Conservation (phyloP, 441 rosid species). For the Pelargonium cotyledonis region DNA sequence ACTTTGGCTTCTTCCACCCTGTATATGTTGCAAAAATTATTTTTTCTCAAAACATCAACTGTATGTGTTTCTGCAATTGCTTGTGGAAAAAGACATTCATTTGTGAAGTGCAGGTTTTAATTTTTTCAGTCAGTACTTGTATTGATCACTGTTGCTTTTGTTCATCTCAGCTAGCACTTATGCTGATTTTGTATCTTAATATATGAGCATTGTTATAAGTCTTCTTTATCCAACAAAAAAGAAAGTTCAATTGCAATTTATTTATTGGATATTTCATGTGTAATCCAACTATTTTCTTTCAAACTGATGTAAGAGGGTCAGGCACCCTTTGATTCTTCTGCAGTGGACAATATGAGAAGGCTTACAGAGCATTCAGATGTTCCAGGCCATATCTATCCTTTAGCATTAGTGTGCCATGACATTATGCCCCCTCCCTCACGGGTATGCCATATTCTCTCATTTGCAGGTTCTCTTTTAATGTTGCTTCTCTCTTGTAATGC, state of each 20-base stretch:
- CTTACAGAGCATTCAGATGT: constrained; percentile 72
- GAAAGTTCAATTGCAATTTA: background rate
- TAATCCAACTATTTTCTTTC: background rate
- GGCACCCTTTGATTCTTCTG: constrained; percentile 88
- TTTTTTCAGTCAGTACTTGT: too few relatives aligned
- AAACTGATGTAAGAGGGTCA: constrained; percentile 42
- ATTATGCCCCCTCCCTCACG: constrained; percentile 93
- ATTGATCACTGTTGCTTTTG: too few relatives aligned
- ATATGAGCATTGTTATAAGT: background rate
- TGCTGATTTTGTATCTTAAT: background rate
- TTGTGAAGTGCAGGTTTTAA: too few relatives aligned
- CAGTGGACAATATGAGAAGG: constrained; percentile 96
- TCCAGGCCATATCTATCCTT: constrained; percentile 81
- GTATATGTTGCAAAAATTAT: too few relatives aligned
- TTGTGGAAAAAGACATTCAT: too few relatives aligned
- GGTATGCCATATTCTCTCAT: constrained; percentile 33
- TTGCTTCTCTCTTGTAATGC: constrained; percentile 15
- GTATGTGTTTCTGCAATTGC: too few relatives aligned
- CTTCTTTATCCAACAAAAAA: background rate
- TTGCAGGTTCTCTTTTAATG: constrained; percentile 6
- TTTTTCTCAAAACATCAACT: too few relatives aligned
- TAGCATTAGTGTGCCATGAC: constrained; percentile 71
- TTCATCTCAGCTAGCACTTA: too few relatives aligned
- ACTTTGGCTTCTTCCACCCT: too few relatives aligned
- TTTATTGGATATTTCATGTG: background rate